These are phyloP conservation scores for Prunus salicina DNA, from an alignment of 306 rosid species.

Conservation along the genomic window DNA sequence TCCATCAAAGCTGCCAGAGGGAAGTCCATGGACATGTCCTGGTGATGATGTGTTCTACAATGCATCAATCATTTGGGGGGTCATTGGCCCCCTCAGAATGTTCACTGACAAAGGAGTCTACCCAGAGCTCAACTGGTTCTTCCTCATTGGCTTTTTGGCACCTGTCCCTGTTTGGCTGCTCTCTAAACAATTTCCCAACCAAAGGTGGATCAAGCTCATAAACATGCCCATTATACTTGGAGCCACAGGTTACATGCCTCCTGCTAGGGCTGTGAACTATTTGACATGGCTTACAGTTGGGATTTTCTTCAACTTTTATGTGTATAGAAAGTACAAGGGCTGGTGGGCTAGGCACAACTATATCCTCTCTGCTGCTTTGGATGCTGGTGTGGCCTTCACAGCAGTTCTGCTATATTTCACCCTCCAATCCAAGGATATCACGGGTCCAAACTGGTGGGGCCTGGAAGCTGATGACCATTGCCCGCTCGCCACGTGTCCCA, in stretches of 20 bases:
- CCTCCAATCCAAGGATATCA: constrained; percentile 35
- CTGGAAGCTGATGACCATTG: constrained; percentile 43
- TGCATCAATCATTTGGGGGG: constrained; percentile 85
- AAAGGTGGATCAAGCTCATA: constrained; percentile 50
- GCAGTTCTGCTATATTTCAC: constrained; percentile 50
- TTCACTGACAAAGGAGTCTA: constrained; percentile 45
- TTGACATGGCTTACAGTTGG: constrained; percentile 57
- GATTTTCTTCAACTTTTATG: constrained; percentile 54
- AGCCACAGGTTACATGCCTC: constrained; percentile 32
- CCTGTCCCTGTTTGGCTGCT: constrained; percentile 62
- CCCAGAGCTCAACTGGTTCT: constrained; percentile 60
- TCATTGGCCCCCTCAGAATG: constrained; percentile 68
- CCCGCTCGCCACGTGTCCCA: constrained; percentile 56
- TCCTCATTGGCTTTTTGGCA: constrained; percentile 49
- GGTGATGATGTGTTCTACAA: constrained; percentile 57
- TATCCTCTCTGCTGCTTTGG: constrained; percentile 66
- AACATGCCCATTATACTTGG: constrained; percentile 50
- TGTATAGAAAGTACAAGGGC: constrained; percentile 34
- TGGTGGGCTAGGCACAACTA: constrained; percentile 84
- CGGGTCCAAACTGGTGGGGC: constrained; percentile 80
- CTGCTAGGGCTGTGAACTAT: constrained; percentile 48
- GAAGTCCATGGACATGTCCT: constrained; percentile 85
- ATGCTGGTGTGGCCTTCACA: constrained; percentile 66
- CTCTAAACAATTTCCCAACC: constrained; percentile 37
- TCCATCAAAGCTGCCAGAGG: constrained; percentile 26